A percentile compares a stretch with the other conserved stretches of the same genome.
These are phyloP conservation scores for Bremia lactucae DNA, from an alignment of 352 stramenopile genomes.

Conservation along the genomic window DNA sequence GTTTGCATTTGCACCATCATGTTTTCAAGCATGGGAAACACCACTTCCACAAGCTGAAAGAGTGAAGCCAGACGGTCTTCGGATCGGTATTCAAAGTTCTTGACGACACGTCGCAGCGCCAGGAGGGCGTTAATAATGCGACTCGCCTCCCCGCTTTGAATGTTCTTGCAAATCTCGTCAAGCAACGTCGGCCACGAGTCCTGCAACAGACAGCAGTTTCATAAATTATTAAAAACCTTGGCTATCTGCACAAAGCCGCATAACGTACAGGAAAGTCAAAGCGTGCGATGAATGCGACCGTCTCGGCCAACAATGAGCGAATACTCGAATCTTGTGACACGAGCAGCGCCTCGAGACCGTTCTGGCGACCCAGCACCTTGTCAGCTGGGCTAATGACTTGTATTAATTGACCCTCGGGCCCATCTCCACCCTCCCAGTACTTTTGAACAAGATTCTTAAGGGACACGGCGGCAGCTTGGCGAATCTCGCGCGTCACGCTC, in stretches of 20 bases:
- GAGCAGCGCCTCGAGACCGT: conserved; percentile 53
- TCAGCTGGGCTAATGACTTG: conserved; percentile 55
- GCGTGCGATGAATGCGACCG: conserved; percentile 88
- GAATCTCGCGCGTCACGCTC: conserved; percentile 69
- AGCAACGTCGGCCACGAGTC: conserved; percentile 88
- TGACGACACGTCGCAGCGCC: conserved; percentile 92
- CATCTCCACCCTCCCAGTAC: conserved; percentile 84
- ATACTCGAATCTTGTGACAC: conserved; percentile 35
- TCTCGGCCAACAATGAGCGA: conserved; percentile 86
- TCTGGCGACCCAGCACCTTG: conserved; percentile 54
- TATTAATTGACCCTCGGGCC: conserved; percentile 67
- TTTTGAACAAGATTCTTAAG: conserved; percentile 94
- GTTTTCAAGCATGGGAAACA: conserved; percentile 89
- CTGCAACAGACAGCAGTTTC: conserved; percentile 6
- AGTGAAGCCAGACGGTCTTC: conserved; percentile 87
- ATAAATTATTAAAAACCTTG: background rate
- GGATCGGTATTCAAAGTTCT: conserved; percentile 96
- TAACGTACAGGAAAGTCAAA: conserved; percentile 88
- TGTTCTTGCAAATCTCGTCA: conserved; percentile 81
- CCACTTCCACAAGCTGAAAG: conserved; percentile 86
- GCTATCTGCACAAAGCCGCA: background rate
- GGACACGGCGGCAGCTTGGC: conserved; percentile 89
- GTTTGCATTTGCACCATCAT: conserved; percentile 82
- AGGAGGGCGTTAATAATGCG: conserved; percentile 88
- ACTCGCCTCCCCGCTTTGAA: conserved; percentile 81